Conservation (phyloP, 2,329 filamentous ascomycete genomes). For the Aspergillus cejpii region DNA sequence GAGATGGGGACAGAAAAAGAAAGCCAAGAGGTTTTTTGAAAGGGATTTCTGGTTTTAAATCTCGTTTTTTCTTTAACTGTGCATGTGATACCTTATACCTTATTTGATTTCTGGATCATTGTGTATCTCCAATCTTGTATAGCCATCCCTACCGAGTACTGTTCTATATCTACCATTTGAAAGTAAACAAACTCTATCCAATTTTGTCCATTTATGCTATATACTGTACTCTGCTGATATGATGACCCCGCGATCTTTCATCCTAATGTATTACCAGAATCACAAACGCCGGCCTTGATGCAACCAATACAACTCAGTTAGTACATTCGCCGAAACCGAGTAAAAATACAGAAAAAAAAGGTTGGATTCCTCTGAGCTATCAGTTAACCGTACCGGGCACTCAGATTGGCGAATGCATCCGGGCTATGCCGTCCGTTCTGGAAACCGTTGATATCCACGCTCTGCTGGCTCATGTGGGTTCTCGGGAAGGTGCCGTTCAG, state of each 20-base stretch:
- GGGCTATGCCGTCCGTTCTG: conserved; percentile 46
- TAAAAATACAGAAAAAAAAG: conserved; percentile 4
- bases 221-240: not conserved
- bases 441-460: conserved; percentile 43
- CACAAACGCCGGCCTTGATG: conserved; percentile 6
- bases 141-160: too few species aligned
- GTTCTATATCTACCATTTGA: not conserved
- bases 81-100: not conserved
- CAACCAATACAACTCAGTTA: conserved; percentile 9
- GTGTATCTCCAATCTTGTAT: too few species aligned
- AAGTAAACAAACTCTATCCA: not conserved
- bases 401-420: conserved; percentile 47
- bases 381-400: conserved; percentile 38
- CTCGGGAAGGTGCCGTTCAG: conserved; percentile 17
- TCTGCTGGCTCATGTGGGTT: conserved; percentile 44
- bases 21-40: conserved; percentile 7
- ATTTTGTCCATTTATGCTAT: not conserved
- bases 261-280: not conserved
- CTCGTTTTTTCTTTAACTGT: not conserved
- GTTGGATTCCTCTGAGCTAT: not conserved
- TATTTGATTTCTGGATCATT: not conserved
- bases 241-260: not conserved
- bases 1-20: conserved; percentile 1
- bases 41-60: conserved; percentile 19
- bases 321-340: conserved; percentile 4